Evolutionary conservation across 2,329 filamentous ascomycete genomes (phyloP).

Genomic region (Corinectria fuckeliana): DNA sequence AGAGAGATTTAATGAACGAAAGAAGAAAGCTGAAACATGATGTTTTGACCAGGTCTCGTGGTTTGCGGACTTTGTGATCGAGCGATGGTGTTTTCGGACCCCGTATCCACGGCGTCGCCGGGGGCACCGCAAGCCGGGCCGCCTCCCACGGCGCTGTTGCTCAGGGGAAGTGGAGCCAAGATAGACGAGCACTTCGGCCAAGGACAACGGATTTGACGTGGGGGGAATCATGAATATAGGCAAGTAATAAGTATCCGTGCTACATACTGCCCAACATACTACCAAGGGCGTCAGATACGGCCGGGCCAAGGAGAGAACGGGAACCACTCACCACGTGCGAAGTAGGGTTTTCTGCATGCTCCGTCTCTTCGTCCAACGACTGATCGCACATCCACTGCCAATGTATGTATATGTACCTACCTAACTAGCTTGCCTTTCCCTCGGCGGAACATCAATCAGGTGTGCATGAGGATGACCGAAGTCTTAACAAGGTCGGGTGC

Average conservation of each 20-base stretch:
- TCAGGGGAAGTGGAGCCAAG: background rate
- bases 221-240: background rate
- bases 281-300: background rate
- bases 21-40: background rate
- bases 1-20: background rate
- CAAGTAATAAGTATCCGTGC: too few species aligned
- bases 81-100: conserved; percentile 29
- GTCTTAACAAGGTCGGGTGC: conserved; percentile 39
- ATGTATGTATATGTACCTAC: too few species aligned
- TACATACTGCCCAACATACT: too few species aligned
- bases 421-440: background rate
- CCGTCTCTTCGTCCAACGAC: background rate
- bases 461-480: conserved; percentile 22
- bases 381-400: background rate
- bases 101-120: conserved; percentile 22
- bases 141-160: conserved; percentile 3
- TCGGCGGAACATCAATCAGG: background rate
- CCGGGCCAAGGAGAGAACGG: background rate
- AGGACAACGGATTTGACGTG: conserved; percentile 5
- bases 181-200: background rate
- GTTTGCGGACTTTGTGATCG: background rate
- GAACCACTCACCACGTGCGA: background rate
- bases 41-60: background rate
- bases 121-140: conserved; percentile 14
- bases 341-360: conserved; percentile 5